Percentiles rank a stretch among this genome's conserved stretches.
Evolutionary conservation across 129 eudicot species (phyloP).

Genomic region (Arctium minus): DNA sequence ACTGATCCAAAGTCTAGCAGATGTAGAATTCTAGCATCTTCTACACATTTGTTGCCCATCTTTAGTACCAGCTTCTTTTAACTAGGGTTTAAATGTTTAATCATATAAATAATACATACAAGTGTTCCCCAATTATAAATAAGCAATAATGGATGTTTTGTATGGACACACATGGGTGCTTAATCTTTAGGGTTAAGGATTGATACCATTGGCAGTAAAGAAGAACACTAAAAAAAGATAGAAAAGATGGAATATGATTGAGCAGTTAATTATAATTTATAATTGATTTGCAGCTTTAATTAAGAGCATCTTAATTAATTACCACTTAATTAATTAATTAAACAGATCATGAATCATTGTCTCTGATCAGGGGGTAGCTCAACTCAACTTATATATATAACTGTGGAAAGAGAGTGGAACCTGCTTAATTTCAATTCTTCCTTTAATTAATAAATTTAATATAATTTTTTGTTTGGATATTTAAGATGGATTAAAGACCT

Average conservation of each 20-base stretch:
- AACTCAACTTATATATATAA: neutral
- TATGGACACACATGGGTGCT: slow-evolving; percentile 22
- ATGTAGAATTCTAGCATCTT: too few relatives aligned
- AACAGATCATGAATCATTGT: slow-evolving; percentile 17
- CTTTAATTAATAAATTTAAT: neutral
- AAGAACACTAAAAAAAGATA: slow-evolving; percentile 6
- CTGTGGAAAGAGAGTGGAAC: neutral
- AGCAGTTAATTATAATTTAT: slow-evolving; percentile 13
- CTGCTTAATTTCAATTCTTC: neutral
- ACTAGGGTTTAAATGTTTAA: neutral
- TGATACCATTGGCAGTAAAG: slow-evolving; percentile 20
- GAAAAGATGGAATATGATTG: slow-evolving; percentile 15
- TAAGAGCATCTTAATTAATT: slow-evolving; percentile 8
- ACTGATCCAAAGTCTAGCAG: too few relatives aligned
- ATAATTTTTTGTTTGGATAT: neutral
- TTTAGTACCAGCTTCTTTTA: neutral
- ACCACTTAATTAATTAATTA: neutral
- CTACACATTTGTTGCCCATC: neutral
- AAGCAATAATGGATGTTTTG: slow-evolving; percentile 16
- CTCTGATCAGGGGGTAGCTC: slow-evolving; percentile 32
- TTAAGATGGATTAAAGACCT: neutral
- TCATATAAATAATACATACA: neutral
- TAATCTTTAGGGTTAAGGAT: slow-evolving; percentile 25
- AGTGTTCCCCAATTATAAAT: slow-evolving; percentile 16
- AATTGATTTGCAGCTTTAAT: slow-evolving; percentile 27